phyloP scores from a whole-genome alignment of 148 eudicot genomes.

The Rhododendron ovatum region DNA sequence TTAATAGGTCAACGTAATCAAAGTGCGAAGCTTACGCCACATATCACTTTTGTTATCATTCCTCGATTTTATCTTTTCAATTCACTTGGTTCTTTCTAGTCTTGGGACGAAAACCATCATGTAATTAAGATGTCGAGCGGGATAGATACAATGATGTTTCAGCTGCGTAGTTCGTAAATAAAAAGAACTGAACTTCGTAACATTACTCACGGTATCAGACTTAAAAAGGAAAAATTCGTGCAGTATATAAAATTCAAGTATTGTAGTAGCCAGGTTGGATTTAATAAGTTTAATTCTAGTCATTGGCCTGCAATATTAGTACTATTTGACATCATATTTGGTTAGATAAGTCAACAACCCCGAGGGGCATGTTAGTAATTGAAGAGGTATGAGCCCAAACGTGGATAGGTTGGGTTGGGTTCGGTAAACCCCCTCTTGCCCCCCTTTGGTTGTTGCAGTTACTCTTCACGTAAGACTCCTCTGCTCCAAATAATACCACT shows the following conservation, averaged over 20 bases:
- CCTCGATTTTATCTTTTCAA: not conserved
- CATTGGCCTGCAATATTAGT: not conserved
- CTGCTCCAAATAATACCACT: slow-evolving; percentile 9
- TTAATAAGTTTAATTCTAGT: not conserved
- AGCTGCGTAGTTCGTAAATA: not conserved
- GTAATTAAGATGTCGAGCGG: not conserved
- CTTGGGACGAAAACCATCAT: not conserved
- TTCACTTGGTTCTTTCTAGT: no score
- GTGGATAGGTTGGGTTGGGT: slow-evolving; percentile 55
- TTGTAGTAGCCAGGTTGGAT: not conserved
- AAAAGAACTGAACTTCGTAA: no score
- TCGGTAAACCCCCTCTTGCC: slow-evolving; percentile 42
- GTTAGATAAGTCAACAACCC: not conserved
- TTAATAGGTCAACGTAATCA: not conserved
- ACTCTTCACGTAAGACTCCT: not conserved
- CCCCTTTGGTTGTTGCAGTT: slow-evolving; percentile 16
- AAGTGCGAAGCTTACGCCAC: not conserved
- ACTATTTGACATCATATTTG: not conserved
- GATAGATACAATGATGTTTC: no score
- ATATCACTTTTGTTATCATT: no score
- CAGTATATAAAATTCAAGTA: not conserved
- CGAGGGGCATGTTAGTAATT: slow-evolving; percentile 1
- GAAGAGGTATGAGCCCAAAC: not conserved
- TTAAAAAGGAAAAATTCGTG: no score
- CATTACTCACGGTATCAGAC: not conserved